Evolutionary conservation across 495 filamentous ascomycete species (phyloP), one percentile per base, ranked within the genome.

Genomic region (Lophiostoma macrostomum): DNA sequence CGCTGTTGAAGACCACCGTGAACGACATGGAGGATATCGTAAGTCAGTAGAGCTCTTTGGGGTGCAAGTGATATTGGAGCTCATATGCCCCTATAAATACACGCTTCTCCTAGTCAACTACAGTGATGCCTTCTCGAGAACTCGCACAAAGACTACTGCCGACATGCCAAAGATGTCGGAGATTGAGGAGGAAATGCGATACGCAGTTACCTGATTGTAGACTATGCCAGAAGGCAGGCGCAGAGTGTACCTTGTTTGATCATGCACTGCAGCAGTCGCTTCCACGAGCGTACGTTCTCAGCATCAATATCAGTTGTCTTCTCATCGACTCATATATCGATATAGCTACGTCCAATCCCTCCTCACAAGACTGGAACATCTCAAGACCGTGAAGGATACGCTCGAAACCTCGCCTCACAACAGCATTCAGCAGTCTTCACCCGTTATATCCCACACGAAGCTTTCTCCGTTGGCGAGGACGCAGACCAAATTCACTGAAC

Each of bases 131-230:
- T 4, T 51, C 47, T 10, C 8, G 47, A 25, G 47, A 51, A n/a
- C 36, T 51, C 8, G 30, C 41, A 7, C 47, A 51, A 28, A 13
- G 29, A 18, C 25, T 51, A 1, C 36, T 51, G 5, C 37, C 47
- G 4, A 51, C 47, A 7, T 51, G 47, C 23, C 47, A 51, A 20
- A 39, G 47, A 18, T 51, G 47, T 31, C 27, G 47, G 23, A 39
- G 47, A 29, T 30, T 51, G 22, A 51, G 47, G 23, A 40, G 47
- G 23, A 51, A 51, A 40, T 51, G 47, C 23, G 47, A 51, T 32
- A 51, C 47, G 11, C 47, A 40, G 25, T 13, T 51, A 11, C 47
- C 47, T 5, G 47, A 51, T 13, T 51, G 47, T 22, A 39, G 47
- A 18, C 23, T 51, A 24, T 51, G 47, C 28, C 47, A 40, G 19